These are phyloP conservation scores for Saccharomyces mikatae DNA, from an alignment of 805 yeast species.

Conservation along the genomic window DNA sequence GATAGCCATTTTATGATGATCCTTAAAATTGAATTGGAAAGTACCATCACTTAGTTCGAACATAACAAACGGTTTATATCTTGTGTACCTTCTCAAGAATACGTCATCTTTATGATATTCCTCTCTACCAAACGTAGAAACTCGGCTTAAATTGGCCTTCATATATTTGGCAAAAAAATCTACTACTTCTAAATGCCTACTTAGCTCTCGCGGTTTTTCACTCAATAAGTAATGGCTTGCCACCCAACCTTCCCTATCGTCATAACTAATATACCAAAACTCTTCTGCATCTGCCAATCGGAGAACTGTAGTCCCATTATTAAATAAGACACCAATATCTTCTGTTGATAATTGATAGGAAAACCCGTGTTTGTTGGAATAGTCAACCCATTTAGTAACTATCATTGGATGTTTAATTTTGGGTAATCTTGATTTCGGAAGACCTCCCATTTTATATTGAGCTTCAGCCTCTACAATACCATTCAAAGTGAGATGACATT, in stretches of 20 bases:
- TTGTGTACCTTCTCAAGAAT: slow-evolving; percentile 73
- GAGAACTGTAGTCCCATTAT: slow-evolving; percentile 74
- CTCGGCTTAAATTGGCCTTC: slow-evolving; percentile 82
- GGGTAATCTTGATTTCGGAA: slow-evolving; percentile 27
- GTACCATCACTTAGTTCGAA: slow-evolving; percentile 89
- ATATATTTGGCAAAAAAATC: slow-evolving; percentile 85
- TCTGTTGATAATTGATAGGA: slow-evolving; percentile 88
- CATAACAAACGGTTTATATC: slow-evolving; percentile 77
- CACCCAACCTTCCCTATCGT: slow-evolving; percentile 44
- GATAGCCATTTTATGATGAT: slow-evolving; percentile 82
- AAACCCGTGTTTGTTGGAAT: slow-evolving; percentile 90
- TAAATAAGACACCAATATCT: slow-evolving; percentile 83
- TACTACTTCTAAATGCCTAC: slow-evolving; percentile 74
- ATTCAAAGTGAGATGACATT: slow-evolving; percentile 38
- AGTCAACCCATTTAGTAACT: slow-evolving; percentile 95
- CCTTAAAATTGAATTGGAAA: slow-evolving; percentile 89
- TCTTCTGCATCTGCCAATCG: slow-evolving; percentile 57
- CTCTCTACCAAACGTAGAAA: slow-evolving; percentile 47
- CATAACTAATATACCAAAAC: slow-evolving; percentile 54
- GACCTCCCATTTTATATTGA: slow-evolving; percentile 35
- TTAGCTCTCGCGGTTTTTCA: slow-evolving; percentile 40
- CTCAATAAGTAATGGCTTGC: slow-evolving; percentile 39
- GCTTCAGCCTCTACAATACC: slow-evolving; percentile 40
- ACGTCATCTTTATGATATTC: slow-evolving; percentile 54
- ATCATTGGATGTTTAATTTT: slow-evolving; percentile 39